Evolutionary conservation across 495 filamentous ascomycete species (phyloP).

Genomic region (Tuber brumale): DNA sequence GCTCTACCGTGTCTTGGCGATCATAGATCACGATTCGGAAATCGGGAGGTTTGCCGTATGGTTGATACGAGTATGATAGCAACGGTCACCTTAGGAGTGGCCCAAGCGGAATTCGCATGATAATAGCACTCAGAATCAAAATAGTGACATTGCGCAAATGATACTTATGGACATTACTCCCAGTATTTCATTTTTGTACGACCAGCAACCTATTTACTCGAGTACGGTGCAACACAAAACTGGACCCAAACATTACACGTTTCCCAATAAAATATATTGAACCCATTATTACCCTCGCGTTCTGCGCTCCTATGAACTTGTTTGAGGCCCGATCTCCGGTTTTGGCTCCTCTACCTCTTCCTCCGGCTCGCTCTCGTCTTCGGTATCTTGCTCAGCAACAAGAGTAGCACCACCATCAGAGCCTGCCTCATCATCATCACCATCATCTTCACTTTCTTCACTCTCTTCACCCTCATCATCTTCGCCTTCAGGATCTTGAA

Average conservation of each 20-base stretch:
- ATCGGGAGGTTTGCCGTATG: too few species aligned
- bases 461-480: slow-evolving; percentile 48
- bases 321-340: slow-evolving; percentile 29
- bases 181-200: not conserved
- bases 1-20: not conserved
- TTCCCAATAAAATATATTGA: too few species aligned
- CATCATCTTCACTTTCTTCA: slow-evolving; percentile 43
- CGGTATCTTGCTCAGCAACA: slow-evolving; percentile 49
- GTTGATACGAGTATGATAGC: not conserved
- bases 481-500: slow-evolving; percentile 47
- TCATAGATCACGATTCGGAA: not conserved
- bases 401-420: slow-evolving; percentile 46
- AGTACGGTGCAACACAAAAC: not conserved
- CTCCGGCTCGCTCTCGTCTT: slow-evolving; percentile 44
- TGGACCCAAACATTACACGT: not conserved
- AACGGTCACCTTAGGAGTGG: not conserved
- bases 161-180: not conserved
- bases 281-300: slow-evolving; percentile 6
- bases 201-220: not conserved
- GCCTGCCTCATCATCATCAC: slow-evolving; percentile 40
- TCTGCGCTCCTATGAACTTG: slow-evolving; percentile 23
- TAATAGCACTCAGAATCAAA: not conserved
- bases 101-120: not conserved
- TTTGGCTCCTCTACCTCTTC: slow-evolving; percentile 43
- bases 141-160: not conserved